Evolutionary conservation across 768 basidiomycete species (phyloP).

Genomic region (Termitomyces heimii): DNA sequence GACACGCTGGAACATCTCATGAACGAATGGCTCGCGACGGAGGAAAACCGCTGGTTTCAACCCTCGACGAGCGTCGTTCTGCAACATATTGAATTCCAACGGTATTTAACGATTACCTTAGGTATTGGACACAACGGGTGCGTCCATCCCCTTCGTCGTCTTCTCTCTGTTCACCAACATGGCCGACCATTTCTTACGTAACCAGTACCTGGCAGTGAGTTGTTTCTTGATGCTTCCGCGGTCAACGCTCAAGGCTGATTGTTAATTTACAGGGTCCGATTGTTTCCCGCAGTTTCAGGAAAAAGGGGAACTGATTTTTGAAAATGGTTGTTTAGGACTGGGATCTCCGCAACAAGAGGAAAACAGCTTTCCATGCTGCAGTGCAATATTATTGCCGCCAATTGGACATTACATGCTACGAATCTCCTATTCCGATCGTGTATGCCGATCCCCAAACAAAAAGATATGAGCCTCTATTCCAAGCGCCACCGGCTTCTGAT

Average conservation of each 20-base stretch:
- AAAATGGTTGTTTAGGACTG: slow-evolving; percentile 33
- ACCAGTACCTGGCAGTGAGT: slow-evolving; percentile 19
- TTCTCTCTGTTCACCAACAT: background rate
- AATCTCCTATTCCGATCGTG: slow-evolving; percentile 57
- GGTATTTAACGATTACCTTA: slow-evolving; percentile 64
- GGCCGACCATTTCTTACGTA: background rate
- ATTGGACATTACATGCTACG: slow-evolving; percentile 57
- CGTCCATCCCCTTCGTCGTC: background rate
- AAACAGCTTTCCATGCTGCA: slow-evolving; percentile 77
- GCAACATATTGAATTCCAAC: slow-evolving; percentile 61
- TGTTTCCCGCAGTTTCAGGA: background rate
- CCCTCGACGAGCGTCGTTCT: slow-evolving; percentile 59
- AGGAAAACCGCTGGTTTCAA: slow-evolving; percentile 76
- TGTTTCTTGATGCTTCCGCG: background rate
- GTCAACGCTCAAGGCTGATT: background rate
- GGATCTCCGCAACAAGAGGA: slow-evolving; percentile 53
- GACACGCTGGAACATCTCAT: slow-evolving; percentile 62
- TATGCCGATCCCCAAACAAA: slow-evolving; percentile 31
- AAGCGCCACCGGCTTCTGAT: slow-evolving; percentile 4
- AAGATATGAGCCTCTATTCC: slow-evolving; percentile 12
- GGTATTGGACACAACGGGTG: slow-evolving; percentile 53
- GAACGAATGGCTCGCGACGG: slow-evolving; percentile 73
- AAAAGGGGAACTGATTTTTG: background rate
- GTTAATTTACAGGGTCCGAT: slow-evolving; percentile 2
- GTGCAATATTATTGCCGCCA: slow-evolving; percentile 67